Conservation (phyloP, 2,329 filamentous ascomycete species). For the Exophiala spinifera region DNA sequence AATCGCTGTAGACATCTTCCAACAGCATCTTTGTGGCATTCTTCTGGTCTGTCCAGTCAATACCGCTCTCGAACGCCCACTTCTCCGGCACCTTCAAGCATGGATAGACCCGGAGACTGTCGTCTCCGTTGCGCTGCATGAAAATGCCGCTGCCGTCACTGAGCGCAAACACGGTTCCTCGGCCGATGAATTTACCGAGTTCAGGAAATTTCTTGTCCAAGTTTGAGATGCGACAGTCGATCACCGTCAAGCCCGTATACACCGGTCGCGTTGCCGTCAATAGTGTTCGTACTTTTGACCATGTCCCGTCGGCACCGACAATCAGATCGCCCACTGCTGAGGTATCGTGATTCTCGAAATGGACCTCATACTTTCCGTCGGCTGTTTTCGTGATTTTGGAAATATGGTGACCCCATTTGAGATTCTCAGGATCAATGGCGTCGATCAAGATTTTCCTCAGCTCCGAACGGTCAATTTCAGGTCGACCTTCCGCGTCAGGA, state of each 20-base stretch:
- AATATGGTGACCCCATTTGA: conserved; percentile 34
- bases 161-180: conserved; percentile 27
- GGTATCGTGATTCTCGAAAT: conserved; percentile 25
- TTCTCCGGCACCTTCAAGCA: conserved; percentile 2
- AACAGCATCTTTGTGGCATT: neutral
- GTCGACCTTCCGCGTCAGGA: conserved; percentile 23
- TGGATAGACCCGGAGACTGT: conserved; percentile 15
- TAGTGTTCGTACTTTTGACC: conserved; percentile 38
- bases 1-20: neutral
- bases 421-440: conserved; percentile 28
- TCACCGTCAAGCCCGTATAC: conserved; percentile 37
- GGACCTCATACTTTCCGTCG: no score
- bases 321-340: conserved; percentile 40
- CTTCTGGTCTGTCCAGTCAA: neutral
- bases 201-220: conserved; percentile 30
- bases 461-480: conserved; percentile 38
- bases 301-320: conserved; percentile 47
- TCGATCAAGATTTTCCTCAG: conserved; percentile 36
- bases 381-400: conserved; percentile 17
- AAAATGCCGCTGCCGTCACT: conserved; percentile 22
- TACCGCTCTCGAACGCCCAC: neutral
- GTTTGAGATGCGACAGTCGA: conserved; percentile 30
- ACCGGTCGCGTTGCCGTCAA: conserved; percentile 35
- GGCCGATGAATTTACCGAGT: conserved; percentile 28
- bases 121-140: conserved; percentile 21